These are phyloP conservation scores for Leccinum arenicola DNA, from an alignment of 768 basidiomycete genomes.

Conservation along the genomic window DNA sequence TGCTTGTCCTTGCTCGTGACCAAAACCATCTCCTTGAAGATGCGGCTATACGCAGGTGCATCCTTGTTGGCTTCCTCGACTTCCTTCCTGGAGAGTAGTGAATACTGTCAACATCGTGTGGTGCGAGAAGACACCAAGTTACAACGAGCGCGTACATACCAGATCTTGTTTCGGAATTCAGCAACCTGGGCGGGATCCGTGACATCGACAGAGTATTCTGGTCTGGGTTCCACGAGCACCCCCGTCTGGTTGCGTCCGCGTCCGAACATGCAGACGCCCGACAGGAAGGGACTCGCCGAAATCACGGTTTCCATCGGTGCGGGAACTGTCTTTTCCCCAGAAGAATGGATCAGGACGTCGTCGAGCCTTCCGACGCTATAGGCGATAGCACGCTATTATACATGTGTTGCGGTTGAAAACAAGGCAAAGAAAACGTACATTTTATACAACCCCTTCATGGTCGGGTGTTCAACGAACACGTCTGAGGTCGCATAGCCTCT, in stretches of 20 bases:
- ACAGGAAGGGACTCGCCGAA: constrained; percentile 18
- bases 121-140: neutral
- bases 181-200: constrained; percentile 27
- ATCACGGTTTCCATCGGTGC: constrained; percentile 34
- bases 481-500: constrained; percentile 45
- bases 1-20: constrained; percentile 41
- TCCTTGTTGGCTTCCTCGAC: constrained; percentile 43
- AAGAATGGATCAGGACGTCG: constrained; percentile 32
- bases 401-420: neutral
- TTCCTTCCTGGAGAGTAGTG: constrained; percentile 24
- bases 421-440: constrained; percentile 27
- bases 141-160: constrained; percentile 23
- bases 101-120: neutral
- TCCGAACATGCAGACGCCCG: constrained; percentile 41
- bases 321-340: constrained; percentile 34
- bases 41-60: constrained; percentile 40
- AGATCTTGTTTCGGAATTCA: constrained; percentile 36
- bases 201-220: constrained; percentile 33
- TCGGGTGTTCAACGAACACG: constrained; percentile 43
- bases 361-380: constrained; percentile 39
- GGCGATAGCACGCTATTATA: neutral
- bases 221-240: constrained; percentile 31
- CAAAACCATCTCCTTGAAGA: constrained; percentile 53
- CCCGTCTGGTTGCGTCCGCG: constrained; percentile 29
- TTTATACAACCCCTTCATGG: constrained; percentile 40